Evolutionary conservation across 805 yeast genomes (phyloP), one percentile per base, ranked within the genome.

Genomic region (Citeromyces matritensis): DNA sequence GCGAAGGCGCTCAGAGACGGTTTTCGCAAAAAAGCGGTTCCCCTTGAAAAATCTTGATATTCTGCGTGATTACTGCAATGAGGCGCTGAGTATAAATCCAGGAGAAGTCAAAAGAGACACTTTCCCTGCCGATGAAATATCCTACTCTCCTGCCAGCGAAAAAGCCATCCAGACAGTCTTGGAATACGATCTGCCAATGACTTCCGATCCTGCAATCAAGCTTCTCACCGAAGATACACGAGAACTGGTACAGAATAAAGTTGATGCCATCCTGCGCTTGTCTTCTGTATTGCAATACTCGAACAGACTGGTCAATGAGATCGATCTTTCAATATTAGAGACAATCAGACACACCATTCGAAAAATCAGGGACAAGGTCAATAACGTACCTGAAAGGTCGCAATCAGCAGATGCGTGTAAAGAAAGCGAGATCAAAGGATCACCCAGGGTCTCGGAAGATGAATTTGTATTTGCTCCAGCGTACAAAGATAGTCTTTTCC

Each of bases 221-320:
- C 46, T 67, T 9, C 53, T 85, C 15, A 65, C 77, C 1, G 69
- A 62, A 11, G 94, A 85, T 43, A 80, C 94, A 0, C 69, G 73
- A 37, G 47, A 46, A 0, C 43, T 78, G 15, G 73, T 76, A 1
- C 60, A 60, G 31, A 69, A 66, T 11, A 86, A 86, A 49, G 63
- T 82, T 3, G 83, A 77, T 32, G 64, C 81, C 0, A 63, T 84
- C 12, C 58, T 71, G 11, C 59, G 95, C 43, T 60, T 81, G 33
- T 75, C 82, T 9, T 79, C 85, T 37, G 69, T 83, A 2, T 58
- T 82, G 37, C 71, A 77, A 34, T 84, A 78, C 48, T 73, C 81
- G 13, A 78, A 78, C 39, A 76, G 73, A 42, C 73, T 85, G 31
- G 79, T 82, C 33, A 69, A 65, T 32, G 95, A 86, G 49, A 80